These are phyloP conservation scores for Litsea cubeba DNA, from an alignment of 164 flowering plant species.

Conservation along the genomic window DNA sequence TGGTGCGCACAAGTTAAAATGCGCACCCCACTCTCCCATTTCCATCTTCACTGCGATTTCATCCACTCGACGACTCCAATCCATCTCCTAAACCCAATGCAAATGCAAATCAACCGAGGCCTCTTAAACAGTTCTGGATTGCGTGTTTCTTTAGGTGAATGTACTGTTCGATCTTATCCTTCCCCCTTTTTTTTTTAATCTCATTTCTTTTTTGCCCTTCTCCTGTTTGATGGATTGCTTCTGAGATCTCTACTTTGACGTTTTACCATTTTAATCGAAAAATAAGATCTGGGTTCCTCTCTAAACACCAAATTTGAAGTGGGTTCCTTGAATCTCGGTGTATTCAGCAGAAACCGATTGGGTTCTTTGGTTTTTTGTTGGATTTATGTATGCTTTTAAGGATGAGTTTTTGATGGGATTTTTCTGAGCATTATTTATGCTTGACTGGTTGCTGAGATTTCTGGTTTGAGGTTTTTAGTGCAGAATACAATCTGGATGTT, in stretches of 20 bases:
- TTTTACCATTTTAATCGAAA: not conserved
- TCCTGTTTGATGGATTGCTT: not conserved
- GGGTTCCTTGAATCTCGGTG: not conserved
- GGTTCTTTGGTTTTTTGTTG: not conserved
- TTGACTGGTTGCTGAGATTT: not conserved
- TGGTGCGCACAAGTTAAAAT: constrained; percentile 1
- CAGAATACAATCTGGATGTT: not conserved
- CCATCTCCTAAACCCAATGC: not conserved
- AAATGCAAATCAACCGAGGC: not conserved
- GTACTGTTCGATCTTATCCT: not conserved
- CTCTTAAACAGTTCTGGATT: not conserved
- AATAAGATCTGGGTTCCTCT: not conserved
- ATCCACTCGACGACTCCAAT: not conserved
- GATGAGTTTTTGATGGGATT: not conserved
- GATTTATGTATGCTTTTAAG: not conserved
- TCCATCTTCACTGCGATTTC: not conserved
- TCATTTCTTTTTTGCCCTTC: not conserved
- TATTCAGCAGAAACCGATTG: not conserved
- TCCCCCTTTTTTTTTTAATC: not conserved
- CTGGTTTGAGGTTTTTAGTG: not conserved
- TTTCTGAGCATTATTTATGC: not conserved
- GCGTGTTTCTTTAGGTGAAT: not conserved
- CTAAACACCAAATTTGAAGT: not conserved
- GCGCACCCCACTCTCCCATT: not conserved
- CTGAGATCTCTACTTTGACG: not conserved